A percentile compares a stretch with the other conserved stretches of the same genome.
Conservation (phyloP, 352 stramenopile genomes). For the Phytophthora agathidicida region DNA sequence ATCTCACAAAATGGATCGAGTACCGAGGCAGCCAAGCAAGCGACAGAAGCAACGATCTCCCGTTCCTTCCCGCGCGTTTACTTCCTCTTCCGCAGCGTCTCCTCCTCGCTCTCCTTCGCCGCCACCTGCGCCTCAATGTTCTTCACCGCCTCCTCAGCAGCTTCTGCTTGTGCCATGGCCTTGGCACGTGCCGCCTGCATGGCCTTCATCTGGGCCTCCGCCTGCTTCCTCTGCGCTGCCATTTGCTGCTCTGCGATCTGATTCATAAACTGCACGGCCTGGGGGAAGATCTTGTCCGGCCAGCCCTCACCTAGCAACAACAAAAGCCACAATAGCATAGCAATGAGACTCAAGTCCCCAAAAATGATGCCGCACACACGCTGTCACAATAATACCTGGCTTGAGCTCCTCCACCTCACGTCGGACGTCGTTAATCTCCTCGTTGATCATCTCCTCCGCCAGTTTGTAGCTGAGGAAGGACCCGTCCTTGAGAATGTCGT, state of each 20-base stretch:
- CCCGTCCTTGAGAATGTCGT: slow-evolving; percentile 89
- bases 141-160: slow-evolving; percentile 40
- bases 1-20: slow-evolving; percentile 41
- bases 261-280: slow-evolving; percentile 91
- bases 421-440: slow-evolving; percentile 88
- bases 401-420: slow-evolving; percentile 83
- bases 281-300: slow-evolving; percentile 88
- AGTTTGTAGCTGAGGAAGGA: slow-evolving; percentile 90
- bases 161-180: slow-evolving; percentile 51
- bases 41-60: too few relatives aligned
- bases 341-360: too few relatives aligned
- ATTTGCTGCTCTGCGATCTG: slow-evolving; percentile 89
- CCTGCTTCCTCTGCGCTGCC: slow-evolving; percentile 74
- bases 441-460: slow-evolving; percentile 87
- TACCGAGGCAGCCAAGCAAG: slow-evolving; percentile 23
- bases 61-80: slow-evolving; percentile 31
- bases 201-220: slow-evolving; percentile 73
- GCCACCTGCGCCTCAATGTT: slow-evolving; percentile 49
- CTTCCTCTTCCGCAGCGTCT: slow-evolving; percentile 73
- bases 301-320: slow-evolving; percentile 70
- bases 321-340: slow-evolving; percentile 4
- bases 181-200: slow-evolving; percentile 62
- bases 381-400: too few relatives aligned
- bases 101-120: slow-evolving; percentile 36
- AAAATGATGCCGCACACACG: too few relatives aligned